Conservation (phyloP, 1,284 basidiomycete genomes). For the Moesziomyces globuligerus region DNA sequence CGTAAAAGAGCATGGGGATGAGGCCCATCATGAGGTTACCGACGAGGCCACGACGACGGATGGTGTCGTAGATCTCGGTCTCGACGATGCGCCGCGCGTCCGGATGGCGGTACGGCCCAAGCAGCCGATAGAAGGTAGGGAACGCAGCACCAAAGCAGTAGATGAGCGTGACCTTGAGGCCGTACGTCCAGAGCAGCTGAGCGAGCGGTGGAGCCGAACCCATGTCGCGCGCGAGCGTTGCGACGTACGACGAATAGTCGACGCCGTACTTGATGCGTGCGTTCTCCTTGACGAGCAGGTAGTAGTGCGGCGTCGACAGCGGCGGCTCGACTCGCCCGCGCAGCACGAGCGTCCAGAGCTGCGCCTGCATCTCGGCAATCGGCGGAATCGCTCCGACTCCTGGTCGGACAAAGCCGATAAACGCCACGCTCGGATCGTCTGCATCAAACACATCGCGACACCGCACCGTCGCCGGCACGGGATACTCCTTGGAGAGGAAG, state of each 20-base stretch:
- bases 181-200: slow-evolving; percentile 72
- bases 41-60: slow-evolving; percentile 72
- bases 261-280: slow-evolving; percentile 76
- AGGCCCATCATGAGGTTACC: slow-evolving; percentile 75
- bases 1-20: slow-evolving; percentile 69
- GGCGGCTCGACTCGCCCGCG: slow-evolving; percentile 70
- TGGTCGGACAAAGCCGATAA: slow-evolving; percentile 76
- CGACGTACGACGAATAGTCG: slow-evolving; percentile 73
- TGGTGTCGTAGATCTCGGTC: slow-evolving; percentile 76
- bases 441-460: slow-evolving; percentile 72
- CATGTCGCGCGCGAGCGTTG: slow-evolving; percentile 75
- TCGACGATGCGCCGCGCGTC: slow-evolving; percentile 69
- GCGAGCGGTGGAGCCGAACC: slow-evolving; percentile 72
- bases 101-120: slow-evolving; percentile 71
- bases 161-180: slow-evolving; percentile 72
- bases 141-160: slow-evolving; percentile 76
- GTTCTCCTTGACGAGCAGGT: slow-evolving; percentile 72
- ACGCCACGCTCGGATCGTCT: slow-evolving; percentile 72
- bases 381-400: slow-evolving; percentile 76
- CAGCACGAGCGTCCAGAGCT: slow-evolving; percentile 74
- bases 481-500: slow-evolving; percentile 72
- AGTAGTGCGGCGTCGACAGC: slow-evolving; percentile 71
- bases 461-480: slow-evolving; percentile 72
- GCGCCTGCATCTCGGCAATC: slow-evolving; percentile 75
- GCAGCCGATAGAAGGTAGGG: slow-evolving; percentile 74